Evolutionary conservation across 2,329 filamentous ascomycete species (phyloP).

Genomic region (Gnomoniopsis smithogilvyi): DNA sequence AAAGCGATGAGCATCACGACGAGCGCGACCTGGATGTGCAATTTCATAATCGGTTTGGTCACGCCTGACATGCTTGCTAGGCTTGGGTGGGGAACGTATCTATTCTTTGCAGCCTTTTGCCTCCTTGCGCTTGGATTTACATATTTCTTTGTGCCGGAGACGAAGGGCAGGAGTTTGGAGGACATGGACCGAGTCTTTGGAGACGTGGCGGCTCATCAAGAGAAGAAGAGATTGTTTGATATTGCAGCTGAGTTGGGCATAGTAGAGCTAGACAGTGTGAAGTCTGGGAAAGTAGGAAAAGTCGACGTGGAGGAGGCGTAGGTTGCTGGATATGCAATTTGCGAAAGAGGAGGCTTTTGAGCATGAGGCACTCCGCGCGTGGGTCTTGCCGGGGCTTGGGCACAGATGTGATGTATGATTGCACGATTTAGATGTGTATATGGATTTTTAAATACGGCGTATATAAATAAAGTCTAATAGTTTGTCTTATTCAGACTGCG

Average conservation of each 20-base stretch:
- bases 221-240: slow-evolving; percentile 20
- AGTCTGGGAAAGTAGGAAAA: background rate
- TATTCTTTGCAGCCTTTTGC: slow-evolving; percentile 54
- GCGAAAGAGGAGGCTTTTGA: background rate
- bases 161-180: slow-evolving; percentile 43
- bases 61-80: slow-evolving; percentile 52
- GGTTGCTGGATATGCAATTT: background rate
- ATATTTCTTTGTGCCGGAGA: slow-evolving; percentile 50
- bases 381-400: background rate
- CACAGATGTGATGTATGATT: too few relatives aligned
- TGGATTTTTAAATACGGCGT: background rate
- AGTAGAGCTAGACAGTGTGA: background rate
- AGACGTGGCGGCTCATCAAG: slow-evolving; percentile 25
- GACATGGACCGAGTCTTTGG: slow-evolving; percentile 43
- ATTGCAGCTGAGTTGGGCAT: slow-evolving; percentile 12
- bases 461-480: slow-evolving; percentile 17
- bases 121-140: slow-evolving; percentile 44
- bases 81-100: slow-evolving; percentile 43
- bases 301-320: background rate
- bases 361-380: background rate
- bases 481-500: background rate
- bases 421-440: background rate
- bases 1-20: slow-evolving; percentile 56
- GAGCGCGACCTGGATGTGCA: slow-evolving; percentile 54
- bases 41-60: slow-evolving; percentile 54